A percentile compares a stretch with the other conserved stretches of the same genome.
Conservation (phyloP, 176 grass and related monocot genomes). For the Oryza rufipogon region DNA sequence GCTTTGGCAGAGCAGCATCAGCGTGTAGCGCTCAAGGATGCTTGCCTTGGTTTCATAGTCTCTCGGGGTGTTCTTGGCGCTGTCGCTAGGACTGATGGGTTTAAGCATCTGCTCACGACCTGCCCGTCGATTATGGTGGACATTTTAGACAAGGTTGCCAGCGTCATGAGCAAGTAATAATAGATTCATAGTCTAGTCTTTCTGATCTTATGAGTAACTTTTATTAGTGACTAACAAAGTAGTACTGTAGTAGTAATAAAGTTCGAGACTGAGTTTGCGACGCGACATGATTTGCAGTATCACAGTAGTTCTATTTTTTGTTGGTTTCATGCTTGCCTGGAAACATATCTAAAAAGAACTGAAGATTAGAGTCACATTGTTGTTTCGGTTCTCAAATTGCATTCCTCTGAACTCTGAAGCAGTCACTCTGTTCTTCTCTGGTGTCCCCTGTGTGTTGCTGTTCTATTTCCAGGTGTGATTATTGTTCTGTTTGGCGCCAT, state of each 20-base stretch:
- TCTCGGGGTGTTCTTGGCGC: background rate
- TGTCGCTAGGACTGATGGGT: constrained; percentile 5
- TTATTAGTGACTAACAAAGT: no score
- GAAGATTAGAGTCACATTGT: no score
- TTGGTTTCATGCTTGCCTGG: no score
- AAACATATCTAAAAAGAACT: no score
- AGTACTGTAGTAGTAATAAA: no score
- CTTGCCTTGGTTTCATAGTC: constrained; percentile 13
- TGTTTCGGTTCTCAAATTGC: background rate
- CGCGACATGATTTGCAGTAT: background rate
- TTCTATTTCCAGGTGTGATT: no score
- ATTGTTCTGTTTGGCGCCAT: background rate
- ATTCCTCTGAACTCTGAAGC: no score
- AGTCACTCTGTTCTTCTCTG: background rate
- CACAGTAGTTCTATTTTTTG: background rate
- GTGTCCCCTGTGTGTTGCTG: no score
- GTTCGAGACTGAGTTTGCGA: background rate
- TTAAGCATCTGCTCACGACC: background rate
- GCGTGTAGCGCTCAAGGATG: background rate
- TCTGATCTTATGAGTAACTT: no score
- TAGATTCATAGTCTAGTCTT: no score
- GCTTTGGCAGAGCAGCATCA: constrained; percentile 23
- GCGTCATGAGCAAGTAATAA: background rate
- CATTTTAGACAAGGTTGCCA: background rate
- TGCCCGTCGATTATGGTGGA: constrained; percentile 14